These are phyloP conservation scores for Linnemannia zychae DNA, from an alignment of 192 early-diverging fungal species.

Conservation along the genomic window DNA sequence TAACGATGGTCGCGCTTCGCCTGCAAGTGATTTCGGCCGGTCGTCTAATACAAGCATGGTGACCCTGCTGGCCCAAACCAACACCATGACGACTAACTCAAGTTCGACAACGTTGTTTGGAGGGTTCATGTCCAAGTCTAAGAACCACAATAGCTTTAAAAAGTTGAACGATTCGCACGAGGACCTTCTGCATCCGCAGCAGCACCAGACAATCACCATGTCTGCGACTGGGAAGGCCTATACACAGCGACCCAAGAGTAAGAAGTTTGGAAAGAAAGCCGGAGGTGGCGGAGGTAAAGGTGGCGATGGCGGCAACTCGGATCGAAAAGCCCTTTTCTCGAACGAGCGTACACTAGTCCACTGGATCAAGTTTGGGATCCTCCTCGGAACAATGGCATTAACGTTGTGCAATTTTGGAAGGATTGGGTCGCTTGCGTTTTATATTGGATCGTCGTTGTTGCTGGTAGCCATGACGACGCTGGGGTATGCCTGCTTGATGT, in stretches of 20 bases:
- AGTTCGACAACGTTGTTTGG: conserved; percentile 40
- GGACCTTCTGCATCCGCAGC: neutral
- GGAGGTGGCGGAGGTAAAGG: neutral
- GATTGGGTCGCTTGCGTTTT: conserved; percentile 37
- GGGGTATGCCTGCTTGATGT: conserved; percentile 65
- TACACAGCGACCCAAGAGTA: conserved; percentile 17
- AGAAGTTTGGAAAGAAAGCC: conserved; percentile 23
- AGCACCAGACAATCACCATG: conserved; percentile 9
- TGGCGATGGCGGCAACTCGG: conserved; percentile 37
- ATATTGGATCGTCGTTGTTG: conserved; percentile 18
- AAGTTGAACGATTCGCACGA: conserved; percentile 2
- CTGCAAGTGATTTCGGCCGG: conserved; percentile 3
- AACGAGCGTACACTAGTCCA: conserved; percentile 91
- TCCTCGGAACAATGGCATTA: conserved; percentile 75
- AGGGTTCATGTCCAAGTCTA: conserved; percentile 23
- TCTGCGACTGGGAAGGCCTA: conserved; percentile 23
- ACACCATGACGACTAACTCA: conserved; percentile 11
- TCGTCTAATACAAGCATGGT: conserved; percentile 36
- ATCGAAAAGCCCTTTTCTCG: conserved; percentile 91
- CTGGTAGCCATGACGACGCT: conserved; percentile 56
- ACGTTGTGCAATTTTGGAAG: conserved; percentile 82
- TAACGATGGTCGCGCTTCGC: conserved; percentile 10
- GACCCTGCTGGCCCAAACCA: conserved; percentile 35
- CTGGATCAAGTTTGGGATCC: conserved; percentile 84
- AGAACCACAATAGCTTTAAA: neutral